Conservation (phyloP, 441 rosid genomes). For the Syzygium malaccense region DNA sequence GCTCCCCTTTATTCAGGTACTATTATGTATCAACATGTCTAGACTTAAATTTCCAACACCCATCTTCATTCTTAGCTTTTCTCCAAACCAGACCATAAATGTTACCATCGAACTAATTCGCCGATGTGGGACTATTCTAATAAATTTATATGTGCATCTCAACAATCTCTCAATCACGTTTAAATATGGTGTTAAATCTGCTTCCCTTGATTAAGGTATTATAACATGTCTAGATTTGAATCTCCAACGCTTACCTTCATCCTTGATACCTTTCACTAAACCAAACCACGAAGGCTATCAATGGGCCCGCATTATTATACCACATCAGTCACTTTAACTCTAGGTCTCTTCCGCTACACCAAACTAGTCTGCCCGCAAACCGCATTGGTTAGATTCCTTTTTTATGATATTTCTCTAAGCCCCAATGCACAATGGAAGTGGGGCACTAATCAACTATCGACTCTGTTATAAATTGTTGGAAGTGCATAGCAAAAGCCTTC, state of each 20-base stretch:
- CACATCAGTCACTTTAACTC: neutral
- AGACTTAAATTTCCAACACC: no score
- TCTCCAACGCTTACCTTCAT: neutral
- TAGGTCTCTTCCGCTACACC: neutral
- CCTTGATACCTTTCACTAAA: neutral
- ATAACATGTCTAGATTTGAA: neutral
- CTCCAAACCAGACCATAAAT: no score
- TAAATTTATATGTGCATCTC: rapidly evolving
- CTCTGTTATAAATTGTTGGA: rapidly evolving
- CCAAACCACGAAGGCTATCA: neutral
- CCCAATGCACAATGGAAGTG: rapidly evolving
- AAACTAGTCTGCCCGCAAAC: rapidly evolving
- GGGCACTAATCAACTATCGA: rapidly evolving
- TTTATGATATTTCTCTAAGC: neutral
- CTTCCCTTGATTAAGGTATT: neutral
- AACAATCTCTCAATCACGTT: rapidly evolving
- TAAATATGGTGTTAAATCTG: neutral
- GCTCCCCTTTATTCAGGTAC: no score
- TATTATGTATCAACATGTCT: no score
- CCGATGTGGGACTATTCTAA: rapidly evolving
- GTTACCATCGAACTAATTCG: rapidly evolving
- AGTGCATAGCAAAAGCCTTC: neutral
- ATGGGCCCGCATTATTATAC: neutral
- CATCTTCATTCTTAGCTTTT: no score
- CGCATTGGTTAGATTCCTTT: neutral